A percentile compares a stretch with the other conserved stretches of the same genome.
phyloP scores from a whole-genome alignment of 2,329 filamentous ascomycete species.

The Aspergillus ochraceoroseus region DNA sequence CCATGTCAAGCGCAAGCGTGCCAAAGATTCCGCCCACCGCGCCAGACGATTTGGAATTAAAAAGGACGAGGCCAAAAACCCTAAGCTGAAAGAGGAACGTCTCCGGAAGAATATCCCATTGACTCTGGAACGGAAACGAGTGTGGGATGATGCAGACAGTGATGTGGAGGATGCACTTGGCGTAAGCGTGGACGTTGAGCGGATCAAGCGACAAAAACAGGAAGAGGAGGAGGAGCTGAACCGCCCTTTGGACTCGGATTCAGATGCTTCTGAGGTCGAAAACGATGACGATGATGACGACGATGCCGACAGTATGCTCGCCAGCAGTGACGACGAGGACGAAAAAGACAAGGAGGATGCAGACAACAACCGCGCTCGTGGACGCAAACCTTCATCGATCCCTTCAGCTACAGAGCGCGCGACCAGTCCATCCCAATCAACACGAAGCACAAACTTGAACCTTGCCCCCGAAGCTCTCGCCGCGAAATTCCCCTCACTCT shows the following conservation, averaged over 20 bases:
- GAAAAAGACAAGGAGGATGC: conserved; percentile 53
- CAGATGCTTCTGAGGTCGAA: conserved; percentile 35
- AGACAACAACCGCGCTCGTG: conserved; percentile 41
- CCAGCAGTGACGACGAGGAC: conserved; percentile 49
- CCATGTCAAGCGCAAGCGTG: conserved; percentile 74
- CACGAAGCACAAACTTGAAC: conserved; percentile 55
- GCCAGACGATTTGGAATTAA: conserved; percentile 72
- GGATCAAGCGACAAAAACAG: conserved; percentile 46
- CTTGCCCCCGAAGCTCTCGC: conserved; percentile 58
- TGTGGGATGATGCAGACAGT: conserved; percentile 73
- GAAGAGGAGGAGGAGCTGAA: conserved; percentile 44
- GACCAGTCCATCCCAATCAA: conserved; percentile 52
- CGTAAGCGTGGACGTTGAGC: conserved; percentile 46
- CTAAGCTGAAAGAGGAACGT: conserved; percentile 66
- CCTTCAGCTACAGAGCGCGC: conserved; percentile 47
- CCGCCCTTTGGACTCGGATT: conserved; percentile 28
- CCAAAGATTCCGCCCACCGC: conserved; percentile 66
- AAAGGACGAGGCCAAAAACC: conserved; percentile 80
- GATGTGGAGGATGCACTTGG: conserved; percentile 47
- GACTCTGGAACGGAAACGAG: conserved; percentile 80
- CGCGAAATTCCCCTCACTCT: conserved; percentile 58
- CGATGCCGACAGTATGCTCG: conserved; percentile 73
- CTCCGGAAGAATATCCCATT: conserved; percentile 71
- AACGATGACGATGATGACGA: conserved; percentile 43
- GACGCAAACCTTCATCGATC: conserved; percentile 32